Conservation (phyloP, 2,329 filamentous ascomycete genomes). For the Lachnellula subtilissima region DNA sequence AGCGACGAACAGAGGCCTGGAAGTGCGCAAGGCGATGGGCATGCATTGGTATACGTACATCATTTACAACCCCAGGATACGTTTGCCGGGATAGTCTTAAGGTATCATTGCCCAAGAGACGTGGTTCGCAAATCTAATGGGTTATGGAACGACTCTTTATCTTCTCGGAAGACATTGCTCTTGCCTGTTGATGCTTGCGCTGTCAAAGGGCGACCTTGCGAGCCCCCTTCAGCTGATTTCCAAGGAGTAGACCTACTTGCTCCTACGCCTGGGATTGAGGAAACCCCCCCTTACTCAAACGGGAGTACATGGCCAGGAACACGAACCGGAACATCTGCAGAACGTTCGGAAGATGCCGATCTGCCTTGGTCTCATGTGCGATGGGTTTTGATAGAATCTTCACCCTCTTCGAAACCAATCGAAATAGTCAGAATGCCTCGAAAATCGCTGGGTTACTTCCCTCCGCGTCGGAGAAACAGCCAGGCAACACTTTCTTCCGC, state of each 20-base stretch:
- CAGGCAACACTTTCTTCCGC: slow-evolving; percentile 58
- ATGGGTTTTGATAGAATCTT: slow-evolving; percentile 78
- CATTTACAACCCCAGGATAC: slow-evolving; percentile 79
- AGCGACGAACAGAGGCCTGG: slow-evolving; percentile 21
- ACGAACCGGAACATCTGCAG: slow-evolving; percentile 20
- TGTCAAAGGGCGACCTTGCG: slow-evolving; percentile 67
- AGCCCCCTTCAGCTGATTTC: slow-evolving; percentile 42
- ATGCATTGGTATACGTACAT: slow-evolving; percentile 87
- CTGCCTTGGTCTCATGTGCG: slow-evolving; percentile 83
- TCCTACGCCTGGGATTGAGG: slow-evolving; percentile 40
- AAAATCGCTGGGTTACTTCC: slow-evolving; percentile 82
- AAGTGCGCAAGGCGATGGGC: slow-evolving; percentile 50
- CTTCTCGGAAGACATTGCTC: slow-evolving; percentile 73
- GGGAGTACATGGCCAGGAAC: slow-evolving; percentile 23
- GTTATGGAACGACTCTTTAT: slow-evolving; percentile 91
- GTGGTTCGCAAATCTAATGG: slow-evolving; percentile 83
- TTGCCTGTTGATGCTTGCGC: slow-evolving; percentile 88
- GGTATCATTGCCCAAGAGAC: slow-evolving; percentile 81
- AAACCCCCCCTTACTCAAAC: slow-evolving; percentile 23
- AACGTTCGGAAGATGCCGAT: slow-evolving; percentile 41
- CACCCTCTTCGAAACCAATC: slow-evolving; percentile 57
- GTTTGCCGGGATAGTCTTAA: slow-evolving; percentile 83
- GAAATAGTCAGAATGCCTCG: slow-evolving; percentile 83
- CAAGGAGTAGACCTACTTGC: slow-evolving; percentile 48
- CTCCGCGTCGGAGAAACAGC: slow-evolving; percentile 73